These are phyloP conservation scores for Hebeloma cylindrosporum DNA, from an alignment of 768 basidiomycete genomes.

Conservation along the genomic window DNA sequence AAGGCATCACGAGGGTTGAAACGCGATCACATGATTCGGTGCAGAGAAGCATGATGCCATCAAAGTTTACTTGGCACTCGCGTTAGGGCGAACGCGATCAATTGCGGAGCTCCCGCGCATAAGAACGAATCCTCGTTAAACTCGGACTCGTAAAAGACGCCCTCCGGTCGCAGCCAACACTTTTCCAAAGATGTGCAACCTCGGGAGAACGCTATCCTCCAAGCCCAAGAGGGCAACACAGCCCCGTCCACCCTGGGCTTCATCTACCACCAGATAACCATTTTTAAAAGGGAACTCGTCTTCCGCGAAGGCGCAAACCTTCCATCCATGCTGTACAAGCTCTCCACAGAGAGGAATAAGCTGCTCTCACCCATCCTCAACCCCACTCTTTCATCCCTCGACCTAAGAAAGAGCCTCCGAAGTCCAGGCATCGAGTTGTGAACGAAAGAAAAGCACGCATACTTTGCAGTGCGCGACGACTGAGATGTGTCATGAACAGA, in stretches of 20 bases:
- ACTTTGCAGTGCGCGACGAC: constrained; percentile 47
- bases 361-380: constrained; percentile 41
- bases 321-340: constrained; percentile 95
- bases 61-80: too few species aligned
- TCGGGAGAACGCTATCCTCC: constrained; percentile 67
- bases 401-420: constrained; percentile 38
- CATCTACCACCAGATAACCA: constrained; percentile 81
- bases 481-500: constrained; percentile 89
- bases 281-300: constrained; percentile 60
- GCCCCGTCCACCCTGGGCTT: constrained; percentile 92
- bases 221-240: constrained; percentile 68
- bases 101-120: too few species aligned
- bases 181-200: constrained; percentile 93
- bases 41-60: too few species aligned
- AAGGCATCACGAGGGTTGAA: too few species aligned
- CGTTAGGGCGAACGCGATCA: too few species aligned
- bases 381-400: constrained; percentile 37
- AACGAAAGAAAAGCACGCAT: constrained; percentile 49
- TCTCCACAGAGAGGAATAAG: constrained; percentile 85
- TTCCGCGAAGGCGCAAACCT: constrained; percentile 78
- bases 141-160: too few species aligned
- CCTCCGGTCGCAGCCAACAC: constrained; percentile 85
- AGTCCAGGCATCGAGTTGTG: constrained; percentile 72
- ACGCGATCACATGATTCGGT: too few species aligned
- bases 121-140: too few species aligned